Evolutionary conservation across 2,329 filamentous ascomycete genomes (phyloP).

Genomic region (Venturia pyrina): DNA sequence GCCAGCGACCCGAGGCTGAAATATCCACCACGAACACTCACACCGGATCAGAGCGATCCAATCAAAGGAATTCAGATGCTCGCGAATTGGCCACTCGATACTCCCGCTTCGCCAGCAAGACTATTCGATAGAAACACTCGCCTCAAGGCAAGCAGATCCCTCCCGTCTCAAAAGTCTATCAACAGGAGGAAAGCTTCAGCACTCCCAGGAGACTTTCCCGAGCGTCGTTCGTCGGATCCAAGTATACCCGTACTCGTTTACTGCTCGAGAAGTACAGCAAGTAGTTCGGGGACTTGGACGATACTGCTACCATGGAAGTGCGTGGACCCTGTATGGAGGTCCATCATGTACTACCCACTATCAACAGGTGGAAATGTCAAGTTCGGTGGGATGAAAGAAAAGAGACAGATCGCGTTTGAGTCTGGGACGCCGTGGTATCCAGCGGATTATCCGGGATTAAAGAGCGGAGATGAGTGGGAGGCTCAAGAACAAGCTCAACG

Average conservation of each 20-base stretch:
- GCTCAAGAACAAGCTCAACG: slow-evolving; percentile 50
- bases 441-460: slow-evolving; percentile 69
- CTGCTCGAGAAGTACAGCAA: slow-evolving; percentile 43
- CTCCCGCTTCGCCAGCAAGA: slow-evolving; percentile 32
- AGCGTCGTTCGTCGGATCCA: slow-evolving; percentile 52
- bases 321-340: slow-evolving; percentile 76
- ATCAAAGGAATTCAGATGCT: slow-evolving; percentile 44
- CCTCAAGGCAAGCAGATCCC: slow-evolving; percentile 52
- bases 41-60: slow-evolving; percentile 4
- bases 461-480: slow-evolving; percentile 72
- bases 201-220: slow-evolving; percentile 52
- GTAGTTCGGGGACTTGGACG: slow-evolving; percentile 64
- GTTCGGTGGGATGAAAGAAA: slow-evolving; percentile 73
- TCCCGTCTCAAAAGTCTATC: slow-evolving; percentile 68
- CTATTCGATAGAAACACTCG: slow-evolving; percentile 63
- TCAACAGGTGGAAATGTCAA: slow-evolving; percentile 70
- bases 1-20: slow-evolving; percentile 70
- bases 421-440: slow-evolving; percentile 73
- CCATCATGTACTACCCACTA: slow-evolving; percentile 70
- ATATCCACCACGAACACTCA: slow-evolving; percentile 58
- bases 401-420: slow-evolving; percentile 74
- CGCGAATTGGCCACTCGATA: slow-evolving; percentile 58
- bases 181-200: slow-evolving; percentile 62
- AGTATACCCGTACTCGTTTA: slow-evolving; percentile 68
- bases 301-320: slow-evolving; percentile 86